Evolutionary conservation across 1,139 yeast genomes (phyloP), one percentile per base, ranked within the genome.

Genomic region (Kluyveromyces sp.): DNA sequence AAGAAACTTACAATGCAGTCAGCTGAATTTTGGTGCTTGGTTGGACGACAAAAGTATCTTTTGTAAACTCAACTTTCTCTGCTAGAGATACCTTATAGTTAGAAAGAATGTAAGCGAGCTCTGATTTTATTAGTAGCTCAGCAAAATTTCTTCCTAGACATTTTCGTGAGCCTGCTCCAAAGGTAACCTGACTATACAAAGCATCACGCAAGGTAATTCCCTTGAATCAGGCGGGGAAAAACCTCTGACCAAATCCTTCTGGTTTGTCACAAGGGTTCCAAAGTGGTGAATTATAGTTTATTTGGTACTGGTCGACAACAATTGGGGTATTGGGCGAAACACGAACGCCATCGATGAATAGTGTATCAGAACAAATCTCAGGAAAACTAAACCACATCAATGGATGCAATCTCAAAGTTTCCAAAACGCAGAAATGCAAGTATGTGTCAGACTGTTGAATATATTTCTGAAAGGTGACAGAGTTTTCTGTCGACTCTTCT

Each of bases 81-180:
- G 29, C 25, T 18, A 35, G 29, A 3, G 29, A 3, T 3, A 35
- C 29, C 6, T 19, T 19, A 15, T 19, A 35, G 16, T 20, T 35
- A 3, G 38, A 35, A 2, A 35, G 29, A 19, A 35, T 35, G n/a
- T 35, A 35, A 3, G 38, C 38, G 2, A 35, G 29, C n/a, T 35
- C 38, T 9, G 38, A 35, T 22, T 25, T 35, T 11, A 35, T 35
- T 3, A 35, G 16, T 7, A 35, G 29, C 17, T 35, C 38, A 3
- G 38, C 38, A 20, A 35, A 35, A 35, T 35, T 35, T 20, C 9
- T 35, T 13, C 38, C 38, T 4, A 35, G 29, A 15, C 38, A 35
- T 18, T 35, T 35, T 4, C 38, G 38, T 35, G 38, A 12, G 2
- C 38, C 38, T 8, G 29, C 38, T 3, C 38, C 38, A 25, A 35